These are phyloP conservation scores for Talaromyces albobiverticillius DNA, from an alignment of 2,329 filamentous ascomycete genomes.

Conservation along the genomic window DNA sequence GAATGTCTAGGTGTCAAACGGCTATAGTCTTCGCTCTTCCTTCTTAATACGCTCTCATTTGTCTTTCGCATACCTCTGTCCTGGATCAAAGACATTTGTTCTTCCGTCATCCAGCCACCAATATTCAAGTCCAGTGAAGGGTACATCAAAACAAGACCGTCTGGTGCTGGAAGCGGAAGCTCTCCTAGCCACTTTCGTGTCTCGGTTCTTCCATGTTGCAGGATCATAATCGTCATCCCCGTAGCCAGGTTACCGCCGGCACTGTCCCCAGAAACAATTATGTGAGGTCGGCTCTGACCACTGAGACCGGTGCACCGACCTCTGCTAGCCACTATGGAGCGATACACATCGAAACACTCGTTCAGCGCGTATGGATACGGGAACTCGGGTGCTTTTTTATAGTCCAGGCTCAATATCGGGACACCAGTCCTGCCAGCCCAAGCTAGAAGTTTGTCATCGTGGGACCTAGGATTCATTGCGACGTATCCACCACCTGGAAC, in stretches of 20 bases:
- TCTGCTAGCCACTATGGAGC: conserved; percentile 67
- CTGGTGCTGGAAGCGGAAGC: conserved; percentile 66
- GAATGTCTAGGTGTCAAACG: conserved; percentile 74
- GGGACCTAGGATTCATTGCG: conserved; percentile 90
- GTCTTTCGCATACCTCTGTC: conserved; percentile 75
- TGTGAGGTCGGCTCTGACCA: conserved; percentile 61
- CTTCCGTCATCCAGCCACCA: conserved; percentile 98
- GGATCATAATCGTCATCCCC: conserved; percentile 80
- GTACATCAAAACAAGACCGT: conserved; percentile 82
- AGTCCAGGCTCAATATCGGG: conserved; percentile 89
- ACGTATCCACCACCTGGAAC: conserved; percentile 94
- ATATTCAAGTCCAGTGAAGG: conserved; percentile 95
- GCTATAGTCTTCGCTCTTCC: conserved; percentile 87
- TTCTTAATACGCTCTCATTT: conserved; percentile 72
- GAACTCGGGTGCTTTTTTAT: conserved; percentile 79
- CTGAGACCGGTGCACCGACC: conserved; percentile 74
- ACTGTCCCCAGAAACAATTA: conserved; percentile 76
- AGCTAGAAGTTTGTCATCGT: conserved; percentile 88
- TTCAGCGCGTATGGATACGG: conserved; percentile 84
- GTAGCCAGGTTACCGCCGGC: conserved; percentile 79
- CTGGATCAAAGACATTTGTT: conserved; percentile 91
- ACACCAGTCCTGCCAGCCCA: conserved; percentile 88
- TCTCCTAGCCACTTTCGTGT: conserved; percentile 56
- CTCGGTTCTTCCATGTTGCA: conserved; percentile 66
- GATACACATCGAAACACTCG: conserved; percentile 84